These are phyloP conservation scores for Allium fistulosum DNA, from an alignment of 106 monocot species.

Conservation along the genomic window DNA sequence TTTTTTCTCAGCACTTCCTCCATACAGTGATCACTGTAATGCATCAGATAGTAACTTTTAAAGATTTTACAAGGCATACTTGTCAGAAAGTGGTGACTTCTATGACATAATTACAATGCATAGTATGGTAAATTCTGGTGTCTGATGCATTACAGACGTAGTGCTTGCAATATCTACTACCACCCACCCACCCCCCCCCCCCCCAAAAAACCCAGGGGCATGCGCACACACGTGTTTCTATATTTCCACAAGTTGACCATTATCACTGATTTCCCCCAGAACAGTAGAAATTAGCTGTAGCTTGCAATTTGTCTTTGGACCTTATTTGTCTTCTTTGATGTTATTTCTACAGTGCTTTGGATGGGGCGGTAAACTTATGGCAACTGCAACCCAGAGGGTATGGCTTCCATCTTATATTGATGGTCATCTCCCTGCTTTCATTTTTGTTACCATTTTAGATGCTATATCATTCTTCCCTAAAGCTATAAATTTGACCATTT, in stretches of 20 bases:
- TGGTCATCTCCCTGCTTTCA: background rate
- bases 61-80: too few relatives aligned
- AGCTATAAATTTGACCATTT: too few relatives aligned
- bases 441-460: background rate
- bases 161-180: background rate
- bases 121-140: too few relatives aligned
- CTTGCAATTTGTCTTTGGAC: background rate
- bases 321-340: conserved; percentile 2
- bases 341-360: conserved; percentile 53
- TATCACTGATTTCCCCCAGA: background rate
- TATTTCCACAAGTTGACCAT: background rate
- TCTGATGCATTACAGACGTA: background rate
- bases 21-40: too few relatives aligned
- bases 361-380: conserved; percentile 65
- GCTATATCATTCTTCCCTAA: too few relatives aligned
- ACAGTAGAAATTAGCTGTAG: background rate
- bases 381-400: conserved; percentile 46
- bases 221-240: background rate
- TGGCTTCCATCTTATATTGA: conserved; percentile 8
- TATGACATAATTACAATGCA: too few relatives aligned
- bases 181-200: too few relatives aligned
- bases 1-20: too few relatives aligned
- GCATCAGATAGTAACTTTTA: too few relatives aligned
- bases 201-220: too few relatives aligned
- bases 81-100: too few relatives aligned